Evolutionary conservation across 2,329 filamentous ascomycete genomes (phyloP), one percentile per base, ranked within the genome.

Genomic region (Beauveria scarabaeidicola): DNA sequence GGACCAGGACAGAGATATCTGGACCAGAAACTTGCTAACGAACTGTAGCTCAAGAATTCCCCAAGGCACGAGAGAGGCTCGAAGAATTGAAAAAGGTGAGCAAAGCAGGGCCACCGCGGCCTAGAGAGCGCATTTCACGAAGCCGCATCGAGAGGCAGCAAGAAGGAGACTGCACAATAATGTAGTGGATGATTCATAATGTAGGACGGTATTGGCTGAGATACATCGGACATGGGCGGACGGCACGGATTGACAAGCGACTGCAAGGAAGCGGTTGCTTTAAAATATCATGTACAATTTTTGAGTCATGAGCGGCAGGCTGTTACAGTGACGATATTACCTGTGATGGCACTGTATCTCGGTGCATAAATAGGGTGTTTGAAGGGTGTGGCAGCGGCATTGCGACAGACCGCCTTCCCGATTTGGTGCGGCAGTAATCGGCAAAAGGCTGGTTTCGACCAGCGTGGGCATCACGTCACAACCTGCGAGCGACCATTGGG

Each of bases 51-150:
- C 93, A 97, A 77, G 91, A 95, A 69, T 96, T 95, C 70, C 89
- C 90, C 48, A 96, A 97, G 73, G 94, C 94, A 15, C 86, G 93
- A 61, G 91, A 97, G 69, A 84, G 93, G 52, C 82, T 99, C 5
- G 93, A 97, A 70, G 94, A 97, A 66, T 81, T 99, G 58, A 96
- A 95, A 75, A 84, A 85, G 63, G 85, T 87, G 2, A 90, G 90
- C 25, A 86, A 85, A 47, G 89, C 86, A 43, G 80, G 75, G 8
- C 44, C 58, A 17, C 85, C 89, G 63, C 90, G 89, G 69, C 85
- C 86, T 58, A 82, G 90, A 58, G 90, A 92, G 68, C 85, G 87
- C 59, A 84, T 97, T 62, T 92, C 89, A 9, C 83, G 93, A 60
- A 93, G 87, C 65, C 89, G 91, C 64, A 85, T 90, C 59, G 88